Evolutionary conservation across 2,329 filamentous ascomycete genomes (phyloP), one percentile per base, ranked within the genome.

Genomic region (Monosporascus sp.): DNA sequence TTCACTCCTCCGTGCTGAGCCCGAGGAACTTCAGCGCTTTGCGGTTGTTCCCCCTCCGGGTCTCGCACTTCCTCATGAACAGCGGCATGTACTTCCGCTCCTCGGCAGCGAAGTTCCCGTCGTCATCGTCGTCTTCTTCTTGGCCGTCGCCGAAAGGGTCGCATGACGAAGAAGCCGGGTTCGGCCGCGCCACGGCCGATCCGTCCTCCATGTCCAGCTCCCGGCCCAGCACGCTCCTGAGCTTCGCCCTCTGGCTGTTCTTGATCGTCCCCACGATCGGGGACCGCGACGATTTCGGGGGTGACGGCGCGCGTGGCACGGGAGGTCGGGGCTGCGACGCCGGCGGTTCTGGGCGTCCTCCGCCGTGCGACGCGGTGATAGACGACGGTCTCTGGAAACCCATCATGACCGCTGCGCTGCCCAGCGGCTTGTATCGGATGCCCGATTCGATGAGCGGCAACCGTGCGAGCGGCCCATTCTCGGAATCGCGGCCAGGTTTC

Each of bases 21-120:
- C 78, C 78, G 1, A 82, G 68, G 62, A 79, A 80, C 63, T 78
- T 80, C 50, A 81, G 70, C 7, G 79, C 79, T 63, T 82, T 82
- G 7, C 73, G 71, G 49, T 71, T 78, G 53, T 74, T 76, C 2
- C 70, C 72, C 63, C 73, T 75, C 17, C 65, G 68, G 28, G 63
- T 58, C 11, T 60, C 60, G 2, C 61, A 55, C 54, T 69, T 73
- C 52, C 67, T 67, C 62, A 74, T 63, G 38, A 74, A 76, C 24
- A 80, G 69, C 4, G 79, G 79, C 76, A 82, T 79, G 35, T 82
- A 72, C 41, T 77, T 70, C 35, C 76, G 72, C 63, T 79, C 77
- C 53, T 81, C 78, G 22, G 71, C 59, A 53, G 78, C 75, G 54
- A 75, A 72, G 48, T 73, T 70, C 54, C 69, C 72, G 24, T 78